A percentile compares a stretch with the other conserved stretches of the same genome.
Conservation (phyloP, 164 flowering plant genomes). For the Buxus sempervirens region DNA sequence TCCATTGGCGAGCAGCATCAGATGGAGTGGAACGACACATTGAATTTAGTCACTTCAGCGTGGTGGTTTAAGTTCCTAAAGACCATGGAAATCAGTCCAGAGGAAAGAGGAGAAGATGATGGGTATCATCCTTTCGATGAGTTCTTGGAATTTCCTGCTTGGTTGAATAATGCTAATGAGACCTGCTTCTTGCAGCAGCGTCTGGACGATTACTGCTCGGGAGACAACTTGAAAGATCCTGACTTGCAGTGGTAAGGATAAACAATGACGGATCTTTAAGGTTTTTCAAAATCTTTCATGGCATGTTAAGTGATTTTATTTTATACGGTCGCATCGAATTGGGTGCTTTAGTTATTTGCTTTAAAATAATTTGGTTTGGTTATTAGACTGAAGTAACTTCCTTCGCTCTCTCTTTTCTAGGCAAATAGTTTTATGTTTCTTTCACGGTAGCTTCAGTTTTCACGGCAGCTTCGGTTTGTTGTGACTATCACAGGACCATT, state of each 20-base stretch:
- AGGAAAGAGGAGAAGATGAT: conserved; percentile 28
- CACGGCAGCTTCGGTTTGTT: too few relatives aligned
- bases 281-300: neutral
- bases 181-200: conserved; percentile 40
- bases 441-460: too few relatives aligned
- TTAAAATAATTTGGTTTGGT: neutral
- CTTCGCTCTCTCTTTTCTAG: too few relatives aligned
- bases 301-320: neutral
- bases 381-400: neutral
- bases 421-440: too few relatives aligned
- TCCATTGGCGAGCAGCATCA: conserved; percentile 80
- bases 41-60: conserved; percentile 74
- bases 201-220: conserved; percentile 38
- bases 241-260: conserved; percentile 69
- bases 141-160: conserved; percentile 69
- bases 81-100: conserved; percentile 44
- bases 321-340: neutral
- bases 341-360: neutral
- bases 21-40: conserved; percentile 81
- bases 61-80: conserved; percentile 84
- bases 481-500: too few relatives aligned
- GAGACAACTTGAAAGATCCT: conserved; percentile 53
- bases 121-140: conserved; percentile 50
- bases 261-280: neutral
- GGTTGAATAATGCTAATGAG: conserved; percentile 72